Conservation (phyloP, 805 yeast species). For the Saturnispora kantuleensis region DNA sequence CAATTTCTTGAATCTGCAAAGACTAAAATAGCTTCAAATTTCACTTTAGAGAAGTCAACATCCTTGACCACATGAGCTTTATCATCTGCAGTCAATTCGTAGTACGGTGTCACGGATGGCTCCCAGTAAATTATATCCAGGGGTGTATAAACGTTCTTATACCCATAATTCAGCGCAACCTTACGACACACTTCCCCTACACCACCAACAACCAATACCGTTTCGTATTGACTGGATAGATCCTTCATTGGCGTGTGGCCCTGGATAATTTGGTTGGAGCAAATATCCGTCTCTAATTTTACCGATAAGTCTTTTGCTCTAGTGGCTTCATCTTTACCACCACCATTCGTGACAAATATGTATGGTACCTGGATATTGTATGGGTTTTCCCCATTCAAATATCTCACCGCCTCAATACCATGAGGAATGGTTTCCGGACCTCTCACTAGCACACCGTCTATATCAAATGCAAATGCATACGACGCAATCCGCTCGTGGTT, state of each 20-base stretch:
- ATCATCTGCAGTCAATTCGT: constrained; percentile 68
- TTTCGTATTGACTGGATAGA: constrained; percentile 53
- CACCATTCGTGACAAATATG: constrained; percentile 84
- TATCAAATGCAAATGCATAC: constrained; percentile 86
- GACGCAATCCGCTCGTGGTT: constrained; percentile 69
- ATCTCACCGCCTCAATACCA: constrained; percentile 60
- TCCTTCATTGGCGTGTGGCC: constrained; percentile 94
- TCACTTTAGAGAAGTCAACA: constrained; percentile 55
- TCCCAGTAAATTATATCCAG: constrained; percentile 77
- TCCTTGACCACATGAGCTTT: constrained; percentile 39
- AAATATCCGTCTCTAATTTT: constrained; percentile 49
- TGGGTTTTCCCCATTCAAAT: constrained; percentile 69
- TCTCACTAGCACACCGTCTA: constrained; percentile 81
- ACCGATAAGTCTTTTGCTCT: constrained; percentile 63
- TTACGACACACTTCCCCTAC: constrained; percentile 74
- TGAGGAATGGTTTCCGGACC: constrained; percentile 81
- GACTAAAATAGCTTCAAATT: constrained; percentile 74
- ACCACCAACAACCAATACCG: constrained; percentile 84
- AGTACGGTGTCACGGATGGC: constrained; percentile 80
- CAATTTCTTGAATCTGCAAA: constrained; percentile 89
- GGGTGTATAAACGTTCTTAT: constrained; percentile 73
- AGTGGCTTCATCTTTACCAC: constrained; percentile 72
- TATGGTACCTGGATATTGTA: constrained; percentile 74
- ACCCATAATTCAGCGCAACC: constrained; percentile 78
- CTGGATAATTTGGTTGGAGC: constrained; percentile 76